Conservation (phyloP, 768 basidiomycete genomes). For the Boletellus ananiceps region DNA sequence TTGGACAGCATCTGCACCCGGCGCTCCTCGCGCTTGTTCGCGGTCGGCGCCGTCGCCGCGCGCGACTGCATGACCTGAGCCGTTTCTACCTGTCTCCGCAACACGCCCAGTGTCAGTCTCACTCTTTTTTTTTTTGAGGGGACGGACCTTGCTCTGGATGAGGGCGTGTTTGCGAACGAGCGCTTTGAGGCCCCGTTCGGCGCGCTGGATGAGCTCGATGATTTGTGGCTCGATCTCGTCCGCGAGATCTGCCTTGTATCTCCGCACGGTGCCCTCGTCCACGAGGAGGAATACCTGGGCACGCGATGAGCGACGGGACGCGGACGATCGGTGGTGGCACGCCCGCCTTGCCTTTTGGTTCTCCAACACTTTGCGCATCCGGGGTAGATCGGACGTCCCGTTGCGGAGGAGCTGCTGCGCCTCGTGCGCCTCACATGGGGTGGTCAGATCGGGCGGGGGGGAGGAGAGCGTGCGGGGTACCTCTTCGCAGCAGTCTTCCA, state of each 20-base stretch:
- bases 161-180: constrained; percentile 59
- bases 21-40: constrained; percentile 63
- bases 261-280: constrained; percentile 65
- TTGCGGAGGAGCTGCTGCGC: constrained; percentile 64
- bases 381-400: constrained; percentile 66
- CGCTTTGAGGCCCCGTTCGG: constrained; percentile 60
- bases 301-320: neutral
- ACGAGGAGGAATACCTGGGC: constrained; percentile 68
- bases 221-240: constrained; percentile 83
- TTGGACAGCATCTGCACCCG: constrained; percentile 59
- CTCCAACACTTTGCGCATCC: constrained; percentile 64
- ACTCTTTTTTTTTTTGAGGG: too few species aligned
- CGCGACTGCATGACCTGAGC: constrained; percentile 40
- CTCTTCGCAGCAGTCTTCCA: constrained; percentile 83
- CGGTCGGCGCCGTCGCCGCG: constrained; percentile 44
- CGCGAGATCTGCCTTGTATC: constrained; percentile 69
- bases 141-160: constrained; percentile 58
- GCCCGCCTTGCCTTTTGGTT: constrained; percentile 53
- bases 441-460: neutral
- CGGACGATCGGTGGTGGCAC: neutral
- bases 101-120: neutral
- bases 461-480: constrained; percentile 27
- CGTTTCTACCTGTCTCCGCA: constrained; percentile 46
- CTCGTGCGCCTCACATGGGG: constrained; percentile 49
- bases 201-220: constrained; percentile 64